A percentile compares a stretch with the other conserved stretches of the same genome.
Conservation (phyloP, 345 rosid species). For the Microthlaspi erraticum region DNA sequence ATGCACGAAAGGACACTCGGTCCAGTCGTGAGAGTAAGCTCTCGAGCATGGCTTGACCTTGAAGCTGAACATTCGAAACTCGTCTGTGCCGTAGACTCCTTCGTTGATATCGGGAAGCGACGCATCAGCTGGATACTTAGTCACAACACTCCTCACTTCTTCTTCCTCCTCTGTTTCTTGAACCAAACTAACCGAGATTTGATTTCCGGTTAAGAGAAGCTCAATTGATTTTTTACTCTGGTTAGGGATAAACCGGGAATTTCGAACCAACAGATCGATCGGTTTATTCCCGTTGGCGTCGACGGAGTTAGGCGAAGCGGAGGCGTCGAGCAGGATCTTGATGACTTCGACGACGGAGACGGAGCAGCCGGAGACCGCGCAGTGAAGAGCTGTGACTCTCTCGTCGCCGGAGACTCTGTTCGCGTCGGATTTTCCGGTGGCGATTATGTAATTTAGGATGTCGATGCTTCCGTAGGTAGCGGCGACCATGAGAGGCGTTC, state of each 20-base stretch:
- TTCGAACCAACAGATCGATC: conserved; percentile 53
- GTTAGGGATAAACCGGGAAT: conserved; percentile 46
- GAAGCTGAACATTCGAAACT: conserved; percentile 91
- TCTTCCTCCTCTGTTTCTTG: conserved; percentile 54
- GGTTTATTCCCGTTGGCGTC: conserved; percentile 80
- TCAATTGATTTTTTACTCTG: conserved; percentile 64
- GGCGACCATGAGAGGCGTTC: conserved; percentile 89
- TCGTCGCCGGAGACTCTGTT: conserved; percentile 72
- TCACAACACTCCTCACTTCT: conserved; percentile 49
- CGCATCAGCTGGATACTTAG: conserved; percentile 79
- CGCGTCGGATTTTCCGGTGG: conserved; percentile 56
- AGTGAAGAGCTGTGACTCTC: conserved; percentile 90
- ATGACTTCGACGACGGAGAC: conserved; percentile 57
- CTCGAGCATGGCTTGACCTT: conserved; percentile 98
- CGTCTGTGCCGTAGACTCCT: conserved; percentile 83
- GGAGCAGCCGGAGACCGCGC: conserved; percentile 83
- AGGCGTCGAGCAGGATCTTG: conserved; percentile 70
- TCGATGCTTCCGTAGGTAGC: conserved; percentile 73
- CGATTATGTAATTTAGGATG: conserved; percentile 64
- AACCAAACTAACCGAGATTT: conserved; percentile 39
- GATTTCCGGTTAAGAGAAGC: conserved; percentile 66
- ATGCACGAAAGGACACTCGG: conserved; percentile 97
- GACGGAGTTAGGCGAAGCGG: conserved; percentile 59
- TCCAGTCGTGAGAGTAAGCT: conserved; percentile 99
- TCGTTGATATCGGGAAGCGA: conserved; percentile 91